Evolutionary conservation across 257 asterid genomes (phyloP), one percentile per base, ranked within the genome.

Genomic region (Solanum piurae): DNA sequence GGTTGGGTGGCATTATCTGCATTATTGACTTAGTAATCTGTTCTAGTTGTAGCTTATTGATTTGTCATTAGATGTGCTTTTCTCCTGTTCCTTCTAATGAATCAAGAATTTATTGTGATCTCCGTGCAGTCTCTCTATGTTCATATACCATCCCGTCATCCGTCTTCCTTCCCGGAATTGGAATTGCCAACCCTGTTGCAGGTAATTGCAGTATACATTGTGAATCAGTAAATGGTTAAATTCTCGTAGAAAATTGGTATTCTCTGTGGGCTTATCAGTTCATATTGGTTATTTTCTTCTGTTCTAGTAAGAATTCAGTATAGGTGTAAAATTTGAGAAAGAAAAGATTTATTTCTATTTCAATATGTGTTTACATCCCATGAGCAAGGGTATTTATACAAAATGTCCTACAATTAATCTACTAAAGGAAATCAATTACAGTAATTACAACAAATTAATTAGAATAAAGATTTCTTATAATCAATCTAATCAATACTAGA

Each of bases 111-210:
- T 77, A 23, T 33, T 74, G 21, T 64, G 49, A 71, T 14, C 38
- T 87, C 40, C 89, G 90, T 92, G 90, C 98, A 97, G 99, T 97
- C 98, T 89, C 93, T 97, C 44, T 97, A 93, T 87, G 98, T 97
- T 25, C 99, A 97, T 91, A 90, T 97, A 91, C 99, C 99, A 38
- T 93, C 98, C 18, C 98, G 95, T 66, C 98, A 96, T 86, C 99
- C 99, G 40, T 92, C 96, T 87, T 92, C 99, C 88, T 97, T 94
- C 86, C 99, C 99, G 36, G 99, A 97, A 88, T 40, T 97, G 87
- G 99, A 97, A 88, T 85, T 97, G 88, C 98, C 99, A 89, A 97
- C 98, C 52, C 98, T 97, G 83, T 89, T 95, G 87, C 99, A 97
- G 98, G 99, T 97, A 90, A 72, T 33, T 62, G 36, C 12, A 82